Evolutionary conservation across 441 rosid genomes (phyloP).

Genomic region (Corymbia citriodora): DNA sequence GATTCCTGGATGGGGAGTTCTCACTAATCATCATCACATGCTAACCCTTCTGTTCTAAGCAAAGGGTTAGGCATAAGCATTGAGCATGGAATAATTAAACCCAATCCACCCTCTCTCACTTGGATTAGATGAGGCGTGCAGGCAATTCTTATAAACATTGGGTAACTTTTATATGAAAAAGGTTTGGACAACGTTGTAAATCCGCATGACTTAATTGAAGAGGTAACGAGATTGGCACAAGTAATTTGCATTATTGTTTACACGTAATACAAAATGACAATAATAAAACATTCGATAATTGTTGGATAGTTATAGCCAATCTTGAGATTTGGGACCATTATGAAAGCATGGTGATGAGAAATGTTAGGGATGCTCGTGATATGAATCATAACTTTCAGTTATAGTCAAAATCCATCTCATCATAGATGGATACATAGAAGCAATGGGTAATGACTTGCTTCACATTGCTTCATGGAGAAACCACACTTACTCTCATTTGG

Average conservation of each 20-base stretch:
- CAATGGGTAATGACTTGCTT: neutral
- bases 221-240: neutral
- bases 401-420: neutral
- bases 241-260: neutral
- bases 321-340: neutral
- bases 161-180: neutral
- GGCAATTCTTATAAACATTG: neutral
- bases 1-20: neutral
- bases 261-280: neutral
- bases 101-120: neutral
- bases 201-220: rapidly evolving
- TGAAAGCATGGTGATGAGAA: neutral
- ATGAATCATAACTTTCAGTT: neutral
- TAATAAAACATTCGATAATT: neutral
- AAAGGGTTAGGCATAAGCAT: neutral
- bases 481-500: neutral
- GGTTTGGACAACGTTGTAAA: neutral
- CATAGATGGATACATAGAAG: neutral
- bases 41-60: neutral
- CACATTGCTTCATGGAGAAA: neutral
- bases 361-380: neutral
- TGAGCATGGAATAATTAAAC: neutral
- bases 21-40: neutral
- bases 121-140: neutral
- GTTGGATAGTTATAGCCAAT: neutral